Evolutionary conservation across 768 basidiomycete species (phyloP), one percentile per base, ranked within the genome.

Genomic region (Lactifluus rugatus): DNA sequence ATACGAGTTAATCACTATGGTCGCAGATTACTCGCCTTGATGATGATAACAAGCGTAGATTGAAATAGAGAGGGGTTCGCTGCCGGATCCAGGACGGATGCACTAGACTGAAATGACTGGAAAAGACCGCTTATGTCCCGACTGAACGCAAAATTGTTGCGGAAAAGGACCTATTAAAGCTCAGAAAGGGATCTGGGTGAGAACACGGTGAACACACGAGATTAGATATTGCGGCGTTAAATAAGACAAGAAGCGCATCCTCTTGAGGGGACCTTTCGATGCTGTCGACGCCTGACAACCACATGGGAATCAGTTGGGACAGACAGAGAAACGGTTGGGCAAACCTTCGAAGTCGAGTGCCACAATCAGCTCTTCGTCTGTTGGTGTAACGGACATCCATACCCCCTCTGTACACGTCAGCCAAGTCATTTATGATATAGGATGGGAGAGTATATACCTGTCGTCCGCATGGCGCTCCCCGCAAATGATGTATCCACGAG

Each of bases 311-410:
- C 3, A 58, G 7, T 39, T 23, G 3, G 14, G 21, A 53, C 17
- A 21, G 17, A 13, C n/a, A 1, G 9, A 25, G n/a, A 41, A 8
- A 19, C 8, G 3, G 36, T 7, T 11, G 11, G 52, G 5, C 14
- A 48, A 16, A 76, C 83, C 83, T 75, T 84, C 83, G 31, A 84
- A 85, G 61, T 84, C 83, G 3, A 84, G 73, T 2, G 83, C 76
- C 1, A 84, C 81, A 7, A 84, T 70, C 11, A 85, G 63, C 0
- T 68, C 68, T 23, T 81, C 76, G 47, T 76, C 70, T 0, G 82
- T 83, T 0, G 83, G 83, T 2, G 83, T 82, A 5, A 81, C 80
- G 0, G 82, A 83, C 76, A 84, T 78, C 83, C 82, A 84, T 1
- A 84, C 80, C 5, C 82, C 82, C 70, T 82, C 80, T 65, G 63